A percentile compares a stretch with the other conserved stretches of the same genome.
Conservation (phyloP, 2,329 filamentous ascomycete genomes). For the Emmonsia crescens region DNA sequence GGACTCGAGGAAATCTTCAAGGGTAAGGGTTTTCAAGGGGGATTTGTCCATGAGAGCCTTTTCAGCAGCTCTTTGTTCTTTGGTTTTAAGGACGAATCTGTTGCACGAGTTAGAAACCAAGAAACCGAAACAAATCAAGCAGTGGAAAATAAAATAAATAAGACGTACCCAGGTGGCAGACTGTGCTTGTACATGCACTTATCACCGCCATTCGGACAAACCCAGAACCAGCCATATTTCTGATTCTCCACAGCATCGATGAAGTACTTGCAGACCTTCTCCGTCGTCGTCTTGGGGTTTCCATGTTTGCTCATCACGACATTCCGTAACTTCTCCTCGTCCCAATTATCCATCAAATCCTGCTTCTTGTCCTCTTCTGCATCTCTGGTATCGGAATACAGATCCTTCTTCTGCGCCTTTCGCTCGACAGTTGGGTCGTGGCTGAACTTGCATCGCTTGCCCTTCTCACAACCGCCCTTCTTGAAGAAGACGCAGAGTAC, state of each 20-base stretch:
- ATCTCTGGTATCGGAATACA: slow-evolving; percentile 76
- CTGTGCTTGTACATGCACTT: slow-evolving; percentile 99
- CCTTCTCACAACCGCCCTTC: slow-evolving; percentile 95
- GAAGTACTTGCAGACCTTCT: slow-evolving; percentile 99
- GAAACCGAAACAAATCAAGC: neutral
- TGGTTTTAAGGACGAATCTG: slow-evolving; percentile 94
- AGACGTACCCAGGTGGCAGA: slow-evolving; percentile 76
- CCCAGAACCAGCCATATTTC: slow-evolving; percentile 99
- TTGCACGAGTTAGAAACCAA: slow-evolving; percentile 12
- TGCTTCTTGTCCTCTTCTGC: slow-evolving; percentile 62
- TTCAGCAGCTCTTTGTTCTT: slow-evolving; percentile 88
- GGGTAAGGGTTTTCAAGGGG: slow-evolving; percentile 81
- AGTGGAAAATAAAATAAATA: slow-evolving; percentile 3
- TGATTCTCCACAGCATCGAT: slow-evolving; percentile 95
- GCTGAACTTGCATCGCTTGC: slow-evolving; percentile 93
- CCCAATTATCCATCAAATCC: slow-evolving; percentile 94
- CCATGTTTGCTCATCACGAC: slow-evolving; percentile 95
- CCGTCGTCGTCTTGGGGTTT: slow-evolving; percentile 87
- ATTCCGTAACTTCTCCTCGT: slow-evolving; percentile 85
- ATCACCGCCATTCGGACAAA: slow-evolving; percentile 89
- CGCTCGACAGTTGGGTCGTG: slow-evolving; percentile 84
- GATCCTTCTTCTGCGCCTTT: slow-evolving; percentile 81
- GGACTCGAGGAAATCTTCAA: slow-evolving; percentile 94
- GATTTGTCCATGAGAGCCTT: slow-evolving; percentile 95
- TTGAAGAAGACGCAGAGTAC: slow-evolving; percentile 95